Base-by-base conservation (phyloP, 257 asterid species). In the Ilex asprella region DNA sequence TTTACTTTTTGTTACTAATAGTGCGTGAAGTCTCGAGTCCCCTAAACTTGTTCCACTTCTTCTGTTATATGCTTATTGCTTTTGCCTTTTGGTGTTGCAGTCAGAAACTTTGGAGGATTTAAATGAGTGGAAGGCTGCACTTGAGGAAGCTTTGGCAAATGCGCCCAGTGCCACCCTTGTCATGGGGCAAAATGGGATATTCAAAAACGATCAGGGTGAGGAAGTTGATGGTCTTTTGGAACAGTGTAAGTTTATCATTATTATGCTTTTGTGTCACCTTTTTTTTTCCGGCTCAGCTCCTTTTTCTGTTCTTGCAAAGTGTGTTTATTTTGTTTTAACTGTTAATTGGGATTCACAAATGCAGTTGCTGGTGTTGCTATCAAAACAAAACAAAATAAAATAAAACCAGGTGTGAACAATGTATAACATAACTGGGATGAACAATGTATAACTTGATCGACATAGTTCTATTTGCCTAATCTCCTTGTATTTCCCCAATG, bases 21-120 rank as follows among this genome's bases (percentile, higher is more conserved):
- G 13, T 14, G 2, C 3, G 47, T 31, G 7, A 55, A 46, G 35
- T 39, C 55, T 62, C 43, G 69, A 50, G 12, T 31, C 55, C 27
- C 41, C 3, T 2, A 14, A 46, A 46, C 6, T 46, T 46, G 52
- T 46, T 2, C 3, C 1, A 0, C 15, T 59, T 16, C 47, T 59
- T 43, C 60, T 54, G 14, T 12, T 46, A 63, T 59, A 57, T 50
- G 11, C 54, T 51, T 55, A 65, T 46, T 1, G 3, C n/a, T 46
- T 10, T 46, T 46, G 44, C 60, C 65, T 72, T 52, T 66, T 75
- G 59, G 63, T 66, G 58, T 68, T 70, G 59, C 85, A 93, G 99
- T 94, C 99, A 51, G 99, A 93, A 75, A 93, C 97, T 51, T 66
- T 62, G 67, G 97, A 93, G 76, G 99, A 93, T 80, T 76, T 93